Evolutionary conservation across 257 asterid species (phyloP).

Genomic region (Penstemon eatonii): DNA sequence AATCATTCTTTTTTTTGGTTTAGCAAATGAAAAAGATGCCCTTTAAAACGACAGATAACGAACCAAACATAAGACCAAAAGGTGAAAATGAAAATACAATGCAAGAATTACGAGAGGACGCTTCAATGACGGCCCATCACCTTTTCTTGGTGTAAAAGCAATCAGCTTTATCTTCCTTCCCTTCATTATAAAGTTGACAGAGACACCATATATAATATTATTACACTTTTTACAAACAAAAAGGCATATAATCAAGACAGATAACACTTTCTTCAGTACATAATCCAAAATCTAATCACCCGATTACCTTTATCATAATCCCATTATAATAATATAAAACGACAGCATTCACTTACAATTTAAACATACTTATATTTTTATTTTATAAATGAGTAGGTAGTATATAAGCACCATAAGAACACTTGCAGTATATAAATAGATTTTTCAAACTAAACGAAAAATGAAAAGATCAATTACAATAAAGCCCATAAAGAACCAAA

Average conservation of each 20-base stretch:
- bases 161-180: slow-evolving; percentile 44
- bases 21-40: slow-evolving; percentile 36
- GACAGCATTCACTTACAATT: no score
- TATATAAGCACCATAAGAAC: no score
- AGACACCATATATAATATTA: slow-evolving; percentile 39
- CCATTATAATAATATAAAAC: slow-evolving; percentile 22
- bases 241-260: slow-evolving; percentile 25
- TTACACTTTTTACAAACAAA: slow-evolving; percentile 26
- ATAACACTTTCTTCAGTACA: slow-evolving; percentile 20
- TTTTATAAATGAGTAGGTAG: no score
- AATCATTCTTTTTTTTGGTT: not conserved
- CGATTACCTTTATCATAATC: slow-evolving; percentile 24
- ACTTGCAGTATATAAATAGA: no score
- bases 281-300: slow-evolving; percentile 31
- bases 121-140: slow-evolving; percentile 49
- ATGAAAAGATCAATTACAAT: no score
- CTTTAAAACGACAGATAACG: slow-evolving; percentile 40
- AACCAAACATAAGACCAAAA: slow-evolving; percentile 44
- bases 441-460: no score
- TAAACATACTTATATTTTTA: no score
- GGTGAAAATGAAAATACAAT: slow-evolving; percentile 31
- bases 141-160: slow-evolving; percentile 56
- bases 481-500: no score
- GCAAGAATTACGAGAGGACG: slow-evolving; percentile 55
- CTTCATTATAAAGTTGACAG: slow-evolving; percentile 50